Evolutionary conservation across 768 basidiomycete species (phyloP), one percentile per base, ranked within the genome.

Genomic region (Leccinum broughii): DNA sequence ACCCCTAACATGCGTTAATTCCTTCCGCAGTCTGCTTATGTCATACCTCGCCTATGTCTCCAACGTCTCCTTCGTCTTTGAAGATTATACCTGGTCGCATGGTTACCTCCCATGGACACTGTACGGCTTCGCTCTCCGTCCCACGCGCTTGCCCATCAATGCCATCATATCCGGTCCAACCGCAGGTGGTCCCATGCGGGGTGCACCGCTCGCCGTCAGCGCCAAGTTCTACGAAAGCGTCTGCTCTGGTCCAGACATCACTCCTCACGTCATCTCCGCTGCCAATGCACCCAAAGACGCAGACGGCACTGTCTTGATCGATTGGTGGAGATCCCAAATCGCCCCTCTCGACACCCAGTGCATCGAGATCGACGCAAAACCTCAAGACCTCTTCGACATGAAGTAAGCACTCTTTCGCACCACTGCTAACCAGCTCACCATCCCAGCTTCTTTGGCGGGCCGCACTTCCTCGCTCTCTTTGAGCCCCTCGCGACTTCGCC

Each of bases 21-120:
- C 15, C 6, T 10, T 28, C 6, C 6, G 7, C 57, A 84, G 83
- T 4, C 62, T 85, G 17, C 62, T 86, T 34, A 76, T 82, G 69
- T 80, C 81, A 28, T 80, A 85, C 64, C 69, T 86, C 15, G 83
- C 85, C 1, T 78, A 82, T 51, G 66, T 70, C 39, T 68, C 82
- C 11, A 79, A 83, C 60, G 73, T 84, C 14, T 81, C 83, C 1
- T 87, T 80, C 58, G 85, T 87, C 2, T 88, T 87, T 58, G 83
- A 85, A 59, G 84, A 86, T 65, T 86, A 85, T 59, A 77, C 77
- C 37, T 87, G 85, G 85, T 85, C 85, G 0, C 82, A 80, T 52
- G 62, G 75, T 0, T 81, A 84, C 3, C 69, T 84, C 32, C 80
- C 81, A 3, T 86, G 83, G 69, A 82, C 83, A 3, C 55, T 85